Evolutionary conservation across 2,329 filamentous ascomycete genomes (phyloP), one percentile per base, ranked within the genome.

Genomic region (Cercospora sp.): DNA sequence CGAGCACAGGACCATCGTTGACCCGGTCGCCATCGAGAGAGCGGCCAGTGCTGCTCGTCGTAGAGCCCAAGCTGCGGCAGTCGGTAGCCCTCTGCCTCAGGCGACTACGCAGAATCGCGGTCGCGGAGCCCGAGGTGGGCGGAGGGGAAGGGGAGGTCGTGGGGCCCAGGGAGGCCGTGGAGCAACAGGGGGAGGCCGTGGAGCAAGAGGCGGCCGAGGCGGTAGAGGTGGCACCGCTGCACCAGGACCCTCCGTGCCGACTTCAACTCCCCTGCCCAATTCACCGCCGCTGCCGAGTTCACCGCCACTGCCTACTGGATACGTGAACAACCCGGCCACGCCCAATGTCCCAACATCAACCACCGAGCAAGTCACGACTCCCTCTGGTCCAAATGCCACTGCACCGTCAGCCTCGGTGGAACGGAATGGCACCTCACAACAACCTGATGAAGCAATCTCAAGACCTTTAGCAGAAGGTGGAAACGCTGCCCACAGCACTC

Each of bases 41-140:
- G 60, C 60, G 21, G 24, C 37, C 13, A 45, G 28, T 62, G 60
- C 60, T 49, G 60, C 60, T 32, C 37, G 28, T 24, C 60, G 60
- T 30, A 45, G 26, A 16, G 60, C 60, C 7, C 21, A 32, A 28
- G n/a, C 7, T 16, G n/a, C 37, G n/a, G 43, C 60, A 9, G 28
- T 26, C 34, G 18, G 34, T 1, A 32, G 37, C 37, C 37, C 37
- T 40, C 37, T 16, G 37, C 26, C 26, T 8, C 26, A 7, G 53
- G 30, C 53, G 9, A 12, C 49, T 24, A 21, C 18, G 18, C 49
- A 53, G 24, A 32, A 26, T 21, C 30, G 26, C 26, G 30, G 30
- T 58, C 53, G 53, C 24, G 30, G 53, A 58, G 26, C 30, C 8
- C 53, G 26, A 24, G 45, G 45, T 51, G 10, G 3, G 10, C 45